Percentiles rank a stretch among this genome's conserved stretches.
These are phyloP conservation scores for Scedosporium apiospermum DNA, from an alignment of 2,329 filamentous ascomycete genomes.

Conservation along the genomic window DNA sequence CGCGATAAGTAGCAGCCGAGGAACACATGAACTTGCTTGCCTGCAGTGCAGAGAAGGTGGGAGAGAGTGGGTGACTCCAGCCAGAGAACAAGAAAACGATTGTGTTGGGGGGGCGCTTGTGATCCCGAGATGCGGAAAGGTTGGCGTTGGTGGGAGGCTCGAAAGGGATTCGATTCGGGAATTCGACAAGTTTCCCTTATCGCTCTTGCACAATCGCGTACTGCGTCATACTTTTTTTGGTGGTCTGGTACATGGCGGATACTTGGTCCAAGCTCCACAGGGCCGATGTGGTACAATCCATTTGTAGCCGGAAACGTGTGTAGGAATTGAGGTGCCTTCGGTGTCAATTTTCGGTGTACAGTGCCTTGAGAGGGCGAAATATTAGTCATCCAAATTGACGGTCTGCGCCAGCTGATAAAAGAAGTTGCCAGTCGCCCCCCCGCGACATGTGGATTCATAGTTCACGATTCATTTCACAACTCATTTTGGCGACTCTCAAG, in stretches of 20 bases:
- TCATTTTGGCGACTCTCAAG: not conserved
- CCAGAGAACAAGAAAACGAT: not conserved
- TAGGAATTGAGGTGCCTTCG: not conserved
- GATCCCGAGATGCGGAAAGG: not conserved
- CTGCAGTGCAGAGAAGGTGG: not conserved
- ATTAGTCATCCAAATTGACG: not conserved
- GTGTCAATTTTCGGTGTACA: not conserved
- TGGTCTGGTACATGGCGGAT: not conserved
- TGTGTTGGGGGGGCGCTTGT: not conserved
- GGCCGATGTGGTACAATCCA: not conserved
- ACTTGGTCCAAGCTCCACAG: not conserved
- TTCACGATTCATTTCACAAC: not conserved
- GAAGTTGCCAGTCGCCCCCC: not conserved
- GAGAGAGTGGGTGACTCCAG: not conserved
- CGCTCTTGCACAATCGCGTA: not conserved
- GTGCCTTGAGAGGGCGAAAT: not conserved
- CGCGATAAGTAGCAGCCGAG: not conserved
- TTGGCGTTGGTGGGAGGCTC: not conserved
- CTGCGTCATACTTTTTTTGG: not conserved
- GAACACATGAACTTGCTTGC: conserved; percentile 4
- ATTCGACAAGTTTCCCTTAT: not conserved
- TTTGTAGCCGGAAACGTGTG: not conserved
- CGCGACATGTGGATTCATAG: too few relatives aligned
- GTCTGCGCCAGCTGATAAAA: not conserved
- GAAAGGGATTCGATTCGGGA: not conserved